A percentile compares a stretch with the other conserved stretches of the same genome.
These are phyloP conservation scores for Chaetomiaceae sp. DNA, from an alignment of 2,329 filamentous ascomycete genomes.

Conservation along the genomic window DNA sequence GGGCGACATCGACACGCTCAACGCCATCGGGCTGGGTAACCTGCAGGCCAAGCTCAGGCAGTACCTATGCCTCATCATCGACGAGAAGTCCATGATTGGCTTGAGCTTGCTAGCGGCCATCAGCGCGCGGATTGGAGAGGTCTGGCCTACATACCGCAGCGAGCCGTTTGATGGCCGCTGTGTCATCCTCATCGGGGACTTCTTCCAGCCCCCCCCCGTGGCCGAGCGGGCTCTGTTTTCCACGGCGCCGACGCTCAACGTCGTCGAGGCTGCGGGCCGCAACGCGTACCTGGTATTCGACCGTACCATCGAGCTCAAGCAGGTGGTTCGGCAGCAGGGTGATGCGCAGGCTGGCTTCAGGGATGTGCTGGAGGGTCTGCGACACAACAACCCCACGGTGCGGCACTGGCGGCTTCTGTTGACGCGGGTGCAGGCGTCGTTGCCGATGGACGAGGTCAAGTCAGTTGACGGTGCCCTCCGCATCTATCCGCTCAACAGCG, in stretches of 20 bases:
- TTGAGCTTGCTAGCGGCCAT: neutral
- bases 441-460: no score
- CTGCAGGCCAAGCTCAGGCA: no score
- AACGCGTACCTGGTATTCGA: conserved; percentile 5
- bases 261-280: conserved; percentile 3
- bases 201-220: conserved; percentile 4
- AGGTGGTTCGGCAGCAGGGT: conserved; percentile 4
- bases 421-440: no score
- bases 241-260: neutral
- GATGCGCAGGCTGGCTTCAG: conserved; percentile 5
- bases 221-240: conserved; percentile 1
- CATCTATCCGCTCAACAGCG: no score
- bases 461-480: no score
- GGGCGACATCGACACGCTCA: no score
- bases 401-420: no score
- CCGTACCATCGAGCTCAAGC: conserved; percentile 1
- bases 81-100: conserved; percentile 6
- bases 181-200: conserved; percentile 3
- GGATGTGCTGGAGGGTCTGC: neutral
- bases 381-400: no score
- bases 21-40: no score
- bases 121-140: conserved; percentile 3
- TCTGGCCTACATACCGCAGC: neutral
- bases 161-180: conserved; percentile 1
- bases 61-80: conserved; percentile 6